A percentile compares a stretch with the other conserved stretches of the same genome.
phyloP scores from a whole-genome alignment of 768 basidiomycete genomes.

The Kwoniella shandongensis region DNA sequence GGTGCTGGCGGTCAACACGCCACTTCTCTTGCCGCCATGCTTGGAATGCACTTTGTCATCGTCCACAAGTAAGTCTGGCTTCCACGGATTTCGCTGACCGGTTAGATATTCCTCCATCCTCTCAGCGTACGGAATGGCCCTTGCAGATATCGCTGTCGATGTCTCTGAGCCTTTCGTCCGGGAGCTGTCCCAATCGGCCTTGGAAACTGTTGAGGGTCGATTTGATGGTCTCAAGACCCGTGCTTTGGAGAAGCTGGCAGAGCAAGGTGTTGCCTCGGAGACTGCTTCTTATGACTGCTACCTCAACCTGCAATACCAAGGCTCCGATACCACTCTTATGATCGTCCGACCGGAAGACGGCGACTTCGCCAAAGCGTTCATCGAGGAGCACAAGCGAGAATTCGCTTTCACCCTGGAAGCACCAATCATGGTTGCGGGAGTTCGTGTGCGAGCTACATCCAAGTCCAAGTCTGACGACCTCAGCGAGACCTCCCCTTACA shows the following conservation, averaged over 20 bases:
- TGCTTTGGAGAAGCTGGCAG: constrained; percentile 24
- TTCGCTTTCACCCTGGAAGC: constrained; percentile 56
- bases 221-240: constrained; percentile 28
- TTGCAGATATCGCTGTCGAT: constrained; percentile 54
- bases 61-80: constrained; percentile 26
- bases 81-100: background rate
- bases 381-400: constrained; percentile 39
- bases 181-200: constrained; percentile 15
- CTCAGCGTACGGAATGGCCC: constrained; percentile 45
- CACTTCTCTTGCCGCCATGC: constrained; percentile 38
- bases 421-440: constrained; percentile 53
- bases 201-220: constrained; percentile 26
- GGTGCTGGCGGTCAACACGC: constrained; percentile 54
- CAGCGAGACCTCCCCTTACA: constrained; percentile 24
- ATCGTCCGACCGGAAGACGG: constrained; percentile 60
- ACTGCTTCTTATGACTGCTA: constrained; percentile 30
- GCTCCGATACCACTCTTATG: constrained; percentile 81
- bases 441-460: constrained; percentile 32
- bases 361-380: constrained; percentile 76
- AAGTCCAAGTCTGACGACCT: constrained; percentile 17
- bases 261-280: constrained; percentile 32
- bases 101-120: constrained; percentile 38
- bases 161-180: constrained; percentile 32
- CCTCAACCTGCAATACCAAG: constrained; percentile 41
- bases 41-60: constrained; percentile 35